These are phyloP conservation scores for Hypoxylon rickii DNA, from an alignment of 495 filamentous ascomycete species.

Conservation along the genomic window DNA sequence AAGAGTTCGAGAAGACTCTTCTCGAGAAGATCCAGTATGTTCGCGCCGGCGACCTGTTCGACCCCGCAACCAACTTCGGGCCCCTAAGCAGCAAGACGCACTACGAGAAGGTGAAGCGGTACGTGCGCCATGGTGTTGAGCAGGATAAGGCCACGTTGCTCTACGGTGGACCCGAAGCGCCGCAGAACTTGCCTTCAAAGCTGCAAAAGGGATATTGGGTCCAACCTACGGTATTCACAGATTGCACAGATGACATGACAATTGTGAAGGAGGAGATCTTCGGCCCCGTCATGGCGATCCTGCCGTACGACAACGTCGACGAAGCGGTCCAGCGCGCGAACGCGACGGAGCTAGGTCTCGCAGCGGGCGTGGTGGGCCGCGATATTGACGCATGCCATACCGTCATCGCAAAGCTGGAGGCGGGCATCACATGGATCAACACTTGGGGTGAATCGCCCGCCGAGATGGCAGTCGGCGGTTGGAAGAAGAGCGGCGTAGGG, in stretches of 20 bases:
- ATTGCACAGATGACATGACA: slow-evolving; percentile 70
- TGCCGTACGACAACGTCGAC: slow-evolving; percentile 67
- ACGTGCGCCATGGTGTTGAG: slow-evolving; percentile 72
- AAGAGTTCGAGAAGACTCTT: slow-evolving; percentile 64
- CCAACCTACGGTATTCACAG: slow-evolving; percentile 73
- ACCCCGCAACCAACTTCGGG: slow-evolving; percentile 73
- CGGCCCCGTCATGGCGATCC: slow-evolving; percentile 76
- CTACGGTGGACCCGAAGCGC: slow-evolving; percentile 66
- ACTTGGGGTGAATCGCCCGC: slow-evolving; percentile 56
- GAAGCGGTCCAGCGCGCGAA: slow-evolving; percentile 74
- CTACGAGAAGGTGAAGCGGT: slow-evolving; percentile 68
- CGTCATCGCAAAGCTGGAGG: slow-evolving; percentile 69
- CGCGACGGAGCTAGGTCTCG: slow-evolving; percentile 71
- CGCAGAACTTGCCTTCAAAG: slow-evolving; percentile 50
- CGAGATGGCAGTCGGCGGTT: slow-evolving; percentile 57
- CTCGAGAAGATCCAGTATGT: slow-evolving; percentile 70
- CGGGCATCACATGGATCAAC: slow-evolving; percentile 63
- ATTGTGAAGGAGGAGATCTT: slow-evolving; percentile 82
- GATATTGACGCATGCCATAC: slow-evolving; percentile 72
- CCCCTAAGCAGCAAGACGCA: slow-evolving; percentile 72
- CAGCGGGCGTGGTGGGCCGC: slow-evolving; percentile 78
- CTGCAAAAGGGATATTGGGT: slow-evolving; percentile 68
- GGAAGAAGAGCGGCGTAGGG: slow-evolving; percentile 55
- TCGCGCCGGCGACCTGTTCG: slow-evolving; percentile 68
- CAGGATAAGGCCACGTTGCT: slow-evolving; percentile 70